Evolutionary conservation across 208 protist genomes (phyloP).

Genomic region (Crithidia brevicula): DNA sequence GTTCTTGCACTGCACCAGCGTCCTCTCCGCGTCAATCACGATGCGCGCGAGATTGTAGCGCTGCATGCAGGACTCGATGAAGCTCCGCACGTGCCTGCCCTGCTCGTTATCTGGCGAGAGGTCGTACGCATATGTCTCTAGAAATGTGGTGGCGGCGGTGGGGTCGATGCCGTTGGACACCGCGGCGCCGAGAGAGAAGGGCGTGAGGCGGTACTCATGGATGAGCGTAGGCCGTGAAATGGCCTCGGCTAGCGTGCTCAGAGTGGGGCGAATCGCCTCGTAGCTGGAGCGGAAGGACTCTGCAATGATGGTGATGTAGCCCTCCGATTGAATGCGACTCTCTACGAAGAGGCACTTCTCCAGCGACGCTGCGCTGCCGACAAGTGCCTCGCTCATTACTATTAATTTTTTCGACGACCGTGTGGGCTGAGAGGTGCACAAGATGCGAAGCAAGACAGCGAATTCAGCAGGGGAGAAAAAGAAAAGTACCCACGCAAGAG

Average conservation of each 20-base stretch:
- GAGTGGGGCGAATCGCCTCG: constrained; percentile 38
- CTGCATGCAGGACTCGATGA: constrained; percentile 76
- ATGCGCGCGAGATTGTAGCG: constrained; percentile 83
- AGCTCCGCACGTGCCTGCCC: constrained; percentile 38
- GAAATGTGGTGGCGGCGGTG: constrained; percentile 87
- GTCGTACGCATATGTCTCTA: constrained; percentile 87
- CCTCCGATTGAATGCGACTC: constrained; percentile 42
- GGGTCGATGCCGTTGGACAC: constrained; percentile 94
- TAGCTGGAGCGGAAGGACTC: constrained; percentile 78
- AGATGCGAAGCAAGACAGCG: too few relatives aligned
- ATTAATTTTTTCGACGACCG: too few relatives aligned
- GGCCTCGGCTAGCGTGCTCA: constrained; percentile 94
- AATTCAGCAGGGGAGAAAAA: constrained; percentile 1
- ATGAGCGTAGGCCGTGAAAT: constrained; percentile 93
- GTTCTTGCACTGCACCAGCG: constrained; percentile 72
- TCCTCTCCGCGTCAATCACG: constrained; percentile 63
- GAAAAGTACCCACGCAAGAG: too few relatives aligned
- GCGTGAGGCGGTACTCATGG: constrained; percentile 98
- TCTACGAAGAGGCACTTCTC: constrained; percentile 76
- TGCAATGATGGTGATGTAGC: constrained; percentile 66
- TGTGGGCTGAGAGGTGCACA: too few relatives aligned
- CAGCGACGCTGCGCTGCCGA: not conserved
- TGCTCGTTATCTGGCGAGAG: constrained; percentile 23
- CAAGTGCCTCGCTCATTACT: not conserved
- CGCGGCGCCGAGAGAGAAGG: constrained; percentile 97